Evolutionary conservation across 2,329 filamentous ascomycete genomes (phyloP).

Genomic region (Pseudogymnoascus sp.): DNA sequence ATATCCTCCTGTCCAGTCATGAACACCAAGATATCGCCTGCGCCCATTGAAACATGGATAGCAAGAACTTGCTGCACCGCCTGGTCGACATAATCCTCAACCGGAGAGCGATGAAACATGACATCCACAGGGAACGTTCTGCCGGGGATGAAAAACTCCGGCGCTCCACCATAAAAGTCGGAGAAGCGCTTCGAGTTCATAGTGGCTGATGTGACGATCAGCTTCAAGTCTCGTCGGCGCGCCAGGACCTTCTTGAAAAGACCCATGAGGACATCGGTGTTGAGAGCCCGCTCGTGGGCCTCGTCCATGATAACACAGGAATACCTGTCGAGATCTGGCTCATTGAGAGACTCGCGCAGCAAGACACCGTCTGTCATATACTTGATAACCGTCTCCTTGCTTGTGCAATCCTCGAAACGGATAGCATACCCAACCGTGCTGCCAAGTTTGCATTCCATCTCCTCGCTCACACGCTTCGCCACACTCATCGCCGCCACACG

Average conservation of each 20-base stretch:
- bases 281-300: conserved; percentile 90
- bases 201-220: conserved; percentile 96
- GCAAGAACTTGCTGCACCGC: conserved; percentile 92
- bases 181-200: conserved; percentile 98
- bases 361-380: conserved; percentile 99
- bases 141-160: conserved; percentile 92
- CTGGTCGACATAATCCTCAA: conserved; percentile 95
- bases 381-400: conserved; percentile 90
- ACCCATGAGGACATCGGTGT: conserved; percentile 96
- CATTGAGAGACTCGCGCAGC: conserved; percentile 84
- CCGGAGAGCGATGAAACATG: conserved; percentile 88
- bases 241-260: conserved; percentile 95
- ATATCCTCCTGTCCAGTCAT: conserved; percentile 99
- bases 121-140: conserved; percentile 96
- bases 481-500: conserved; percentile 99
- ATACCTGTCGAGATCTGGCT: conserved; percentile 88
- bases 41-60: conserved; percentile 90
- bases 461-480: conserved; percentile 93
- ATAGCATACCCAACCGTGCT: conserved; percentile 91
- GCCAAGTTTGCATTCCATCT: conserved; percentile 92
- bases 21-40: conserved; percentile 92
- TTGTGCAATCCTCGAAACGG: conserved; percentile 96
- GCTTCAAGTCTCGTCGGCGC: conserved; percentile 79
- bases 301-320: conserved; percentile 99
- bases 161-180: conserved; percentile 90